Evolutionary conservation across 495 filamentous ascomycete species (phyloP), one percentile per base, ranked within the genome.

Genomic region (Cercophora newfieldiana): DNA sequence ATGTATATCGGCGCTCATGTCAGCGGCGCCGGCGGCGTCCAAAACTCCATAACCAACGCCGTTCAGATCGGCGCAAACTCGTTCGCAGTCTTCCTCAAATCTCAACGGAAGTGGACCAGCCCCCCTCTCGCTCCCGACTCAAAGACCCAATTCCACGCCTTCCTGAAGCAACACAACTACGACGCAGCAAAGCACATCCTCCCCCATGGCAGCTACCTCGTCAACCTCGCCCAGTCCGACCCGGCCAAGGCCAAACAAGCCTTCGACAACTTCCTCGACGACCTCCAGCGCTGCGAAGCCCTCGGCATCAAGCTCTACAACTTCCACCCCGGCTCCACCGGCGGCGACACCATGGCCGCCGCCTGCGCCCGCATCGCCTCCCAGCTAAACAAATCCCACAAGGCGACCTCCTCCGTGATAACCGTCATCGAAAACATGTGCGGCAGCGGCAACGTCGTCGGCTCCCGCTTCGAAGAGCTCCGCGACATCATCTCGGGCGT

Each of bases 361-460:
- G 94, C 94, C 7, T 90, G 96, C 63, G 77, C 80, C 21, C 89
- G 94, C 24, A 89, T 99, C 56, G 93, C 95, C 18, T 76, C 78
- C 26, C 85, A 91, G 54, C 81, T 99, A 1, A 97, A 96, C 69
- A 85, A 84, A 61, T 92, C 93, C 0, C 91, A 97, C 68, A 80
- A 82, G 59, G 88, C 83, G 33, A 97, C 94, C 0, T 80, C 76
- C 1, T 86, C 83, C 7, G 93, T 97, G 0, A 83, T 91, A 28
- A 93, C 92, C 0, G 85, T 98, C 2, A 80, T 99, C 0, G 95
- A 99, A 77, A 97, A 93, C 65, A 98, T 98, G 96, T 94, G 93
- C 48, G 92, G 93, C 56, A 87, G 87, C 65, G 90, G 90, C 37
- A 96, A 91, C 74, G 89, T 94, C n/a, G 86, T 99, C 62, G 95